Conservation (phyloP, 2,329 filamentous ascomycete species). For the Trichoderma brevicompactum region DNA sequence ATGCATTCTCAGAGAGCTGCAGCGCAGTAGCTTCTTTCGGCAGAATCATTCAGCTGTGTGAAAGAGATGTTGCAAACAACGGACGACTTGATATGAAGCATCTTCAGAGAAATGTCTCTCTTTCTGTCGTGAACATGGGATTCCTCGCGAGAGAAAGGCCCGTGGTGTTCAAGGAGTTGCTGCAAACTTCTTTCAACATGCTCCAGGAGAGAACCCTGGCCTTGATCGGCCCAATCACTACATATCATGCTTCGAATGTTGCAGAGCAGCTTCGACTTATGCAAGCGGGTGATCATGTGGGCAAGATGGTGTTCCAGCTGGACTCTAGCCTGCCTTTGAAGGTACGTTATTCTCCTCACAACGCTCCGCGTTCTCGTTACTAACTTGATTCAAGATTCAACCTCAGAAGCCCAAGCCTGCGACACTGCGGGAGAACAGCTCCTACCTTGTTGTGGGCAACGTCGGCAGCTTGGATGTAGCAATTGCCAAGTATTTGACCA, state of each 20-base stretch:
- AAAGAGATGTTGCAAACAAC: constrained; percentile 19
- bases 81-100: constrained; percentile 15
- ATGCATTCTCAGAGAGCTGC: constrained; percentile 16
- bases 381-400: constrained; percentile 24
- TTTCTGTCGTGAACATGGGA: constrained; percentile 23
- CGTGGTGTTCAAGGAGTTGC: constrained; percentile 9
- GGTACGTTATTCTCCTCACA: neutral
- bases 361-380: neutral
- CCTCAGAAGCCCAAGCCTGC: constrained; percentile 23
- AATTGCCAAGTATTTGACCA: constrained; percentile 23
- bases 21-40: constrained; percentile 22
- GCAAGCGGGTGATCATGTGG: constrained; percentile 17
- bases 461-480: constrained; percentile 1
- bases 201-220: constrained; percentile 4
- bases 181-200: constrained; percentile 21
- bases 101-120: constrained; percentile 20
- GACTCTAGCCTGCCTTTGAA: constrained; percentile 23
- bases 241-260: constrained; percentile 15
- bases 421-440: constrained; percentile 20
- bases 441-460: constrained; percentile 17
- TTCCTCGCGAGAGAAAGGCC: constrained; percentile 24
- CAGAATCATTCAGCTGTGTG: constrained; percentile 22
- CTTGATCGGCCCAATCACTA: constrained; percentile 14
- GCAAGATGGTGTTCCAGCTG: constrained; percentile 19
- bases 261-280: constrained; percentile 22